A percentile compares a stretch with the other conserved stretches of the same genome.
These are phyloP conservation scores for Pichia sp. DNA, from an alignment of 1,139 yeast genomes.

Conservation along the genomic window DNA sequence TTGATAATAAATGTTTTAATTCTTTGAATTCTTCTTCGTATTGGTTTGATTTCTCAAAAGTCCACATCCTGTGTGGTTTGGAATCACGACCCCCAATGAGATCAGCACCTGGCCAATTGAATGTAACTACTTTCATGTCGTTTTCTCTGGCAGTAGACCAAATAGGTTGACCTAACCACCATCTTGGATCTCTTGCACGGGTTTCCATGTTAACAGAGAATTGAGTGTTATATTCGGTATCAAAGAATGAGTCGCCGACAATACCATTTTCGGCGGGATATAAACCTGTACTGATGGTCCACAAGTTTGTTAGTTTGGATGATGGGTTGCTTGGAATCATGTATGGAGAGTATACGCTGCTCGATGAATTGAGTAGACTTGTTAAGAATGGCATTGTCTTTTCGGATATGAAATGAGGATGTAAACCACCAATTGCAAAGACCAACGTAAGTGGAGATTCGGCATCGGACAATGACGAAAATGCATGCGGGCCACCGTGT, in stretches of 20 bases:
- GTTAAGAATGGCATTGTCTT: conserved; percentile 71
- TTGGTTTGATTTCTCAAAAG: conserved; percentile 62
- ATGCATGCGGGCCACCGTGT: no score
- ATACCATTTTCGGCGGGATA: conserved; percentile 86
- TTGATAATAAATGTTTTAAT: conserved; percentile 41
- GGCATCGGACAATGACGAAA: not conserved
- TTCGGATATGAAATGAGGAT: conserved; percentile 80
- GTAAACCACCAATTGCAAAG: conserved; percentile 84
- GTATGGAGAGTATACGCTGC: conserved; percentile 65
- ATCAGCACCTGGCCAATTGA: conserved; percentile 74
- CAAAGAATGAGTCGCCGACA: conserved; percentile 80
- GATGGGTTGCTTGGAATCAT: conserved; percentile 89
- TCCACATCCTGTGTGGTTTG: conserved; percentile 58
- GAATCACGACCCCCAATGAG: conserved; percentile 38
- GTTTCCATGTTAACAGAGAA: conserved; percentile 45
- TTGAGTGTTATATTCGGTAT: conserved; percentile 51
- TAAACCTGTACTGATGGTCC: conserved; percentile 86
- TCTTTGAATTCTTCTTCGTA: conserved; percentile 55
- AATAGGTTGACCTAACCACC: conserved; percentile 92
- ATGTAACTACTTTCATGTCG: conserved; percentile 71
- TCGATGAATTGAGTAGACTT: conserved; percentile 46
- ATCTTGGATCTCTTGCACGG: conserved; percentile 54
- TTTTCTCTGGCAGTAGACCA: conserved; percentile 79
- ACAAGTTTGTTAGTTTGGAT: conserved; percentile 88
- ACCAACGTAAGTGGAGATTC: conserved; percentile 58